Conservation (phyloP, 768 basidiomycete genomes). For the Tremella yokohamensis region DNA sequence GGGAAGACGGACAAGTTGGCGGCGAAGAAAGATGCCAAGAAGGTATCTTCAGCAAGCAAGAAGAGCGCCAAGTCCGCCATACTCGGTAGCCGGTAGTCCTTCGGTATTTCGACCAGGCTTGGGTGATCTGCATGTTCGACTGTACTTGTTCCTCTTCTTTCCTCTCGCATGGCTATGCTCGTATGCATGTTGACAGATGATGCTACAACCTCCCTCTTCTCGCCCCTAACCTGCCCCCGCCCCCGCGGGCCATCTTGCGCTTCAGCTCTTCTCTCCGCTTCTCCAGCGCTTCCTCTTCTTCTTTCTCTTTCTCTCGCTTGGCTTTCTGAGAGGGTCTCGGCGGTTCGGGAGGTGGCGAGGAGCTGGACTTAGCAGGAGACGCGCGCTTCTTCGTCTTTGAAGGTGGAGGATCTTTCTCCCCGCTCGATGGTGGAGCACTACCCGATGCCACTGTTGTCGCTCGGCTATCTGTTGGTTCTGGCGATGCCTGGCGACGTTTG, state of each 20-base stretch:
- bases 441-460: background rate
- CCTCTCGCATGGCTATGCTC: too few relatives aligned
- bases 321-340: slow-evolving; percentile 14
- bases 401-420: background rate
- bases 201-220: slow-evolving; percentile 15
- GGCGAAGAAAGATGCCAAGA: slow-evolving; percentile 29
- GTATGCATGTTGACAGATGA: background rate
- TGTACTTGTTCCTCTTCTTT: too few relatives aligned
- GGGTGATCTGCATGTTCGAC: too few relatives aligned
- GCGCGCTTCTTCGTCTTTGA: slow-evolving; percentile 7
- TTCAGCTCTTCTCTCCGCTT: slow-evolving; percentile 29
- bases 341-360: background rate
- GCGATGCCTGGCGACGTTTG: background rate
- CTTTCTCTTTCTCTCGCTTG: slow-evolving; percentile 24
- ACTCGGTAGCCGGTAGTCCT: background rate
- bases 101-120: too few relatives aligned
- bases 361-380: background rate
- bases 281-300: slow-evolving; percentile 33
- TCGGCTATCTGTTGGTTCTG: slow-evolving; percentile 9
- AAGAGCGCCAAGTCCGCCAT: slow-evolving; percentile 58
- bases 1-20: slow-evolving; percentile 12
- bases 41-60: slow-evolving; percentile 48
- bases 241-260: slow-evolving; percentile 37
- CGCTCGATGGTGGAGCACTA: background rate
- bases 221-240: slow-evolving; percentile 28